phyloP scores from a whole-genome alignment of 208 protist species.

The Strigomonas oncopelti region DNA sequence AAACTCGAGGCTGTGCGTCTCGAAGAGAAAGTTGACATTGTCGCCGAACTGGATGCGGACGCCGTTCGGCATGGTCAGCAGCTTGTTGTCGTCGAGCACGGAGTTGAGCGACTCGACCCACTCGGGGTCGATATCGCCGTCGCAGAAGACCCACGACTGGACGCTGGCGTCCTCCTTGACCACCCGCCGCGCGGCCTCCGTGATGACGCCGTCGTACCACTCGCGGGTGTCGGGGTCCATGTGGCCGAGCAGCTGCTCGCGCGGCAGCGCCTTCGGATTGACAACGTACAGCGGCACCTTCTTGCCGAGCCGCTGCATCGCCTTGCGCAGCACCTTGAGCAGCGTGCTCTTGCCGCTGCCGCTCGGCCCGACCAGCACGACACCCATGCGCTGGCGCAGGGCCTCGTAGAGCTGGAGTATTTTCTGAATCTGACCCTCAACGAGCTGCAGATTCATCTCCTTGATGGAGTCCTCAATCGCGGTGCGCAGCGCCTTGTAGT shows the following conservation, averaged over 20 bases:
- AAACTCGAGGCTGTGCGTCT: constrained; percentile 96
- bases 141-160: constrained; percentile 96
- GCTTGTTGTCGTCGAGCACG: constrained; percentile 97
- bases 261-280: constrained; percentile 97
- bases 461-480: constrained; percentile 87
- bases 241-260: constrained; percentile 94
- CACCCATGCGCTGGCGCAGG: constrained; percentile 96
- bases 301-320: constrained; percentile 81
- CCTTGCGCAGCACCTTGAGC: constrained; percentile 86
- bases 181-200: constrained; percentile 89
- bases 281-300: constrained; percentile 91
- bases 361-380: constrained; percentile 96
- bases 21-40: constrained; percentile 99
- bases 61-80: constrained; percentile 97
- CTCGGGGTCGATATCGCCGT: constrained; percentile 98
- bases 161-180: constrained; percentile 88
- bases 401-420: constrained; percentile 97
- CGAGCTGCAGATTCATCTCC: constrained; percentile 87
- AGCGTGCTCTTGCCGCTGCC: constrained; percentile 97
- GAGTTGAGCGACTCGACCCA: constrained; percentile 99
- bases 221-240: constrained; percentile 98
- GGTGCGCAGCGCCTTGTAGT: constrained; percentile 89
- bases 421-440: constrained; percentile 89
- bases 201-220: constrained; percentile 99
- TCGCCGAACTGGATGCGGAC: constrained; percentile 98